Evolutionary conservation across 78 protist species (phyloP), one percentile per base, ranked within the genome.

Genomic region (Dictyostelium citrinum): DNA sequence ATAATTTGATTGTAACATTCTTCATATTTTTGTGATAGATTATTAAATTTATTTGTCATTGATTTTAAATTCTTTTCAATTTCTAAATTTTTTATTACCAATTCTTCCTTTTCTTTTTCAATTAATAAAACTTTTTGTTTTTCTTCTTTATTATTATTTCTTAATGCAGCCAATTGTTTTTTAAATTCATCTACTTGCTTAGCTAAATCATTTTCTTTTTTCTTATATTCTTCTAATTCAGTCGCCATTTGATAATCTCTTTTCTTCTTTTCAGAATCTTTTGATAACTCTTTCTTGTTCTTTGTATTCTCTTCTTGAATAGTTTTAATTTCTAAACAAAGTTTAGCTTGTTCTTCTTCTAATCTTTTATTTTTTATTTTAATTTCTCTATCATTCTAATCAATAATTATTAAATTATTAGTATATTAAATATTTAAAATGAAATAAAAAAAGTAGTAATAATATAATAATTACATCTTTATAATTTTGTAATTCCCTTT

Each of bases 81-180:
- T 14, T 74, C 51, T 74, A 7, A 35, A 74, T 39, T 74, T 33
- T 74, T 74, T 10, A 16, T 37, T 6, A 39, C 5, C 1, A 37
- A 33, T 70, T 70, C 70, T 24, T 70, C 77, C 16, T 70, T 70
- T 74, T 74, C 80, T 74, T 39, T 74, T 37, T 74, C 80, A 37
- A 35, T 41, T 20, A 14, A 41, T n/a, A 37, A 20, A 8, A 39
- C 51, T 39, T 74, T 39, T 33, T 33, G 29, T 74, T 74, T 74
- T n/a, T 74, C 51, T 20, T 74, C 60, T 74, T 39, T 74, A 39
- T 74, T 74, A 2, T 74, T 74, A 74, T 29, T 74, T 39, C 70
- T 74, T n/a, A 39, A 17, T 67, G 75, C 31, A 4, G 77, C 11
- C 5, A 70, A 22, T 37, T 74, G 51, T 74, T 74, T 31, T 74